phyloP scores from a whole-genome alignment of 345 rosid genomes.

The Citrus hindsii region DNA sequence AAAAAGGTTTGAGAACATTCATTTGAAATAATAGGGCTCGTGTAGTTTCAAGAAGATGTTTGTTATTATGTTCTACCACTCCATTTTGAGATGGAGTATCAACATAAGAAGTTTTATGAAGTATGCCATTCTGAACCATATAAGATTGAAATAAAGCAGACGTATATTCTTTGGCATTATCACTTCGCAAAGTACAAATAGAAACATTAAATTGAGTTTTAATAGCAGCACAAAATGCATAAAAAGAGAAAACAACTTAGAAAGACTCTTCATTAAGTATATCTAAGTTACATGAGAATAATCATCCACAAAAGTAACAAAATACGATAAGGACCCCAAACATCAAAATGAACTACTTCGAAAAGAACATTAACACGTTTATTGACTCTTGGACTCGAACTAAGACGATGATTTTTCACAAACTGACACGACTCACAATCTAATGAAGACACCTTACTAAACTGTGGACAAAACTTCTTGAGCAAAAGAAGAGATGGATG shows the following conservation, averaged over 20 bases:
- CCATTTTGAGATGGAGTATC: not conserved
- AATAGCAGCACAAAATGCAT: not conserved
- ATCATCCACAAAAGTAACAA: not conserved
- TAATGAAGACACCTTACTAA: no score
- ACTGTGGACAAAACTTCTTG: no score
- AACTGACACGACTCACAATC: no score
- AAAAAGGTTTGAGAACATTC: not conserved
- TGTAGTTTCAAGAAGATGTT: not conserved
- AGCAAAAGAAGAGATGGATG: not conserved
- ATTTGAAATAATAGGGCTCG: not conserved
- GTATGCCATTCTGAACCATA: not conserved
- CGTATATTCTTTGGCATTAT: not conserved
- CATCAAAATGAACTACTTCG: not conserved
- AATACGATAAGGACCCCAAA: not conserved
- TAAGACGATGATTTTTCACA: not conserved
- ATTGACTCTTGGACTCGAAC: not conserved
- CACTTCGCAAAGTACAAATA: rapidly evolving
- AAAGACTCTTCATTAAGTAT: not conserved
- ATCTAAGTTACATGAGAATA: not conserved
- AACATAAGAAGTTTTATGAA: not conserved
- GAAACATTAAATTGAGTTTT: not conserved
- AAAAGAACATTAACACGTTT: no score
- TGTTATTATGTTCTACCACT: not conserved
- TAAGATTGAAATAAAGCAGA: not conserved
- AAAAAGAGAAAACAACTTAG: not conserved